Evolutionary conservation across 2,329 filamentous ascomycete genomes (phyloP).

Genomic region (Fusarium nurragi): DNA sequence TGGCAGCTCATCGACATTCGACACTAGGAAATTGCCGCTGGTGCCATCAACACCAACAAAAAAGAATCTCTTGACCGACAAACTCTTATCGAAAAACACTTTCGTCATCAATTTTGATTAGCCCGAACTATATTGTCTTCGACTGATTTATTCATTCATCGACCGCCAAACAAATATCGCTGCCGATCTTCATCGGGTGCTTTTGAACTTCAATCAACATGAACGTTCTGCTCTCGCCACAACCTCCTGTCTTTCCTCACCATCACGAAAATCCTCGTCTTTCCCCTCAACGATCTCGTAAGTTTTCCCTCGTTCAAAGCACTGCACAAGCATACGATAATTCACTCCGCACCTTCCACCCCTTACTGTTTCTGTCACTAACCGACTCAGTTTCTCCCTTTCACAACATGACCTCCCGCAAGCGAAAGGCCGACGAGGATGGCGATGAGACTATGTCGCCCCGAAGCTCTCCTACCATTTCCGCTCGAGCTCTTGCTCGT

Average conservation of each 20-base stretch:
- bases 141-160: conserved; percentile 29
- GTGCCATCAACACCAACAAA: conserved; percentile 1
- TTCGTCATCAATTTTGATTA: conserved; percentile 2
- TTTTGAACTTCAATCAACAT: conserved; percentile 53
- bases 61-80: not conserved
- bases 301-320: conserved; percentile 44
- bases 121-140: conserved; percentile 2
- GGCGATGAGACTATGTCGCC: conserved; percentile 90
- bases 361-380: conserved; percentile 28
- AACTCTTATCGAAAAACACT: not conserved
- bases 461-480: conserved; percentile 79
- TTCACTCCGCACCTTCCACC: not conserved
- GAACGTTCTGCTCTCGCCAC: conserved; percentile 70
- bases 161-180: conserved; percentile 6
- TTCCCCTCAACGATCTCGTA: conserved; percentile 66
- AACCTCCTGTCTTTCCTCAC: conserved; percentile 67
- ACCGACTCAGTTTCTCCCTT: conserved; percentile 55
- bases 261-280: conserved; percentile 65
- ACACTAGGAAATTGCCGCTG: conserved; percentile 2
- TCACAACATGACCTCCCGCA: conserved; percentile 67
- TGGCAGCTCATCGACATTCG: not conserved
- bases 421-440: conserved; percentile 89
- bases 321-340: not conserved
- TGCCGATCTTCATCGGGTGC: conserved; percentile 8
- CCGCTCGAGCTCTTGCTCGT: conserved; percentile 72